Evolutionary conservation across 225 moss, liverwort and hornwort genomes (phyloP), one percentile per base, ranked within the genome.

Genomic region (Ulota crispa): DNA sequence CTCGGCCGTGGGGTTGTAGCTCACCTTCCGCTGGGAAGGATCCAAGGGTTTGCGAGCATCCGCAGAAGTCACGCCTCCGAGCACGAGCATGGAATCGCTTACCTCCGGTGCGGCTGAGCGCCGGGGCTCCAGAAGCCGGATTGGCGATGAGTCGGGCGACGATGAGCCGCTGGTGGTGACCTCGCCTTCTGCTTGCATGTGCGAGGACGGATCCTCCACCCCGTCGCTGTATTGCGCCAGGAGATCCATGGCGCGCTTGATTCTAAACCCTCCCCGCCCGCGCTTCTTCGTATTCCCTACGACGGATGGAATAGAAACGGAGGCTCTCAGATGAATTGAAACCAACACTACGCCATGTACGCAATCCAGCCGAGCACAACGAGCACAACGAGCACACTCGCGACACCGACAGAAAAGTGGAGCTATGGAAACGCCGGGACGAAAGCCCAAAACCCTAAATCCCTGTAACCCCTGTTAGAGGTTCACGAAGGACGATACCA

Each of bases 1-100:
- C 83, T 99, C 98, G 14, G 93, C 93, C 21, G 98, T 98, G 19
- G 98, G 98, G 61, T 99, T 99, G 32, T 91, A 92, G 78, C 84
- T 94, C 88, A 99, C 95, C 4, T 83, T 86, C 76, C 93, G 92
- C 85, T 92, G 95, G 50, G 95, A 93, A 37, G 98, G 95, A 64
- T 94, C 90, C 68, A 99, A 87, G 2, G 95, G 98, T 62, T 92
- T 91, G 81, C 82, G 83, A 60, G 71, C 88, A 15, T 67, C 45
- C 2, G 24, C 62, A 7, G 59, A 61, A 42, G 42, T 69, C 74
- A 55, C 68, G 54, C 24, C 57, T 2, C 70, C 60, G 47, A 85
- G 64, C 53, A 89, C 85, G 7, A 89, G 81, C 71, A 92, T 61
- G 14, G 91, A 87, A 41, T 99, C 95, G 53, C 92, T 84, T 32